These are phyloP conservation scores for Lablab purpureus DNA, from an alignment of 306 rosid species.

Conservation along the genomic window DNA sequence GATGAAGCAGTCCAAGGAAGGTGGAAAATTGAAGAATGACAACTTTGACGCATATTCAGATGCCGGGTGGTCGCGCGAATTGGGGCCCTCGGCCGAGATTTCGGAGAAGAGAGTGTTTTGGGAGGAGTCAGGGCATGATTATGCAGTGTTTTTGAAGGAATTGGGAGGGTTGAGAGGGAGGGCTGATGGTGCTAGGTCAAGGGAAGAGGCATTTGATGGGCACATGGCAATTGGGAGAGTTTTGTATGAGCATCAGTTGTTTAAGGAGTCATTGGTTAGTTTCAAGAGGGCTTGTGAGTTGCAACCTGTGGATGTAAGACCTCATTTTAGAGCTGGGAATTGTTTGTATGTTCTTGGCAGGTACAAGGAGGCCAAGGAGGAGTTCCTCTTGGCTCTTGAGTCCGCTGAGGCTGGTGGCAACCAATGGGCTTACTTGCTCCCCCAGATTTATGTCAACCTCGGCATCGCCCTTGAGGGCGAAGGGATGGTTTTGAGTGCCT, in stretches of 20 bases:
- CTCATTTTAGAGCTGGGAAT: conserved; percentile 96
- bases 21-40: conserved; percentile 83
- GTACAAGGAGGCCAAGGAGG: conserved; percentile 86
- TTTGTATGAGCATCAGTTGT: conserved; percentile 87
- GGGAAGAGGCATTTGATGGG: conserved; percentile 97
- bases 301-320: conserved; percentile 96
- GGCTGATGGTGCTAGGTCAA: conserved; percentile 86
- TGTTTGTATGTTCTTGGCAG: conserved; percentile 80
- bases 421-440: conserved; percentile 97
- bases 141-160: conserved; percentile 75
- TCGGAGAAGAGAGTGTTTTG: conserved; percentile 82
- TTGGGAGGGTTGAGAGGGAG: conserved; percentile 80
- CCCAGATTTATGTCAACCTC: conserved; percentile 94
- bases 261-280: conserved; percentile 85
- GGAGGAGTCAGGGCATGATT: conserved; percentile 95
- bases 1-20: conserved; percentile 76
- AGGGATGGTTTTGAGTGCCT: conserved; percentile 99
- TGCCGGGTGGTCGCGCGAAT: conserved; percentile 96
- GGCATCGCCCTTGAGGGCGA: conserved; percentile 98
- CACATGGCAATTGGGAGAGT: conserved; percentile 99
- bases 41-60: conserved; percentile 87
- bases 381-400: conserved; percentile 87
- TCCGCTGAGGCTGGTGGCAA: conserved; percentile 95
- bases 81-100: conserved; percentile 87
- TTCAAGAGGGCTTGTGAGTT: conserved; percentile 94